These are phyloP conservation scores for Pichia sp. DNA, from an alignment of 1,139 yeast species.

Conservation along the genomic window DNA sequence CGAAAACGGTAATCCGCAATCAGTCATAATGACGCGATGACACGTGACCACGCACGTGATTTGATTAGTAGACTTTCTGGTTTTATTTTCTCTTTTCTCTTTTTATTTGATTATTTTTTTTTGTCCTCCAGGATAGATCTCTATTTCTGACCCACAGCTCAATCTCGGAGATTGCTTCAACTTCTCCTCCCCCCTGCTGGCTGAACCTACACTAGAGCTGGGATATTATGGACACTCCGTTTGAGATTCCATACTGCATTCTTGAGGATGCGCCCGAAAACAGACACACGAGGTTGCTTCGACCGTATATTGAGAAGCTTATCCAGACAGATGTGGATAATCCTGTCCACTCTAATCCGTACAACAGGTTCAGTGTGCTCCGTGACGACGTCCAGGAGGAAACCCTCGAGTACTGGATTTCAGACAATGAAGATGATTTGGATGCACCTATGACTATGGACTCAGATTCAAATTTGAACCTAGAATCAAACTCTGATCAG, in stretches of 20 bases:
- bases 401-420: conserved; percentile 24
- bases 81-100: not conserved
- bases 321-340: not conserved
- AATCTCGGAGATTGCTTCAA: too few relatives aligned
- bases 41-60: conserved; percentile 5
- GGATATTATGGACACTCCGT: conserved; percentile 9
- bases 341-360: conserved; percentile 17
- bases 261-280: conserved; percentile 9
- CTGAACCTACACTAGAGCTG: too few relatives aligned
- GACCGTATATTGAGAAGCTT: conserved; percentile 13
- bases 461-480: not conserved
- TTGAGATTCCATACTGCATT: conserved; percentile 8
- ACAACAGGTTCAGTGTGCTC: conserved; percentile 17
- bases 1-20: not conserved
- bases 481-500: not conserved
- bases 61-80: not conserved
- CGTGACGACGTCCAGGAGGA: conserved; percentile 20
- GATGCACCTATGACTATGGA: too few relatives aligned
- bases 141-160: too few relatives aligned
- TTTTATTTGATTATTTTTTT: too few relatives aligned
- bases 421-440: conserved; percentile 9
- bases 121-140: too few relatives aligned
- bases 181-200: too few relatives aligned
- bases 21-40: conserved; percentile 5
- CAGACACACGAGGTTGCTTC: conserved; percentile 7